Conservation (phyloP, 2,329 filamentous ascomycete genomes). For the Ampelomyces quisqualis region DNA sequence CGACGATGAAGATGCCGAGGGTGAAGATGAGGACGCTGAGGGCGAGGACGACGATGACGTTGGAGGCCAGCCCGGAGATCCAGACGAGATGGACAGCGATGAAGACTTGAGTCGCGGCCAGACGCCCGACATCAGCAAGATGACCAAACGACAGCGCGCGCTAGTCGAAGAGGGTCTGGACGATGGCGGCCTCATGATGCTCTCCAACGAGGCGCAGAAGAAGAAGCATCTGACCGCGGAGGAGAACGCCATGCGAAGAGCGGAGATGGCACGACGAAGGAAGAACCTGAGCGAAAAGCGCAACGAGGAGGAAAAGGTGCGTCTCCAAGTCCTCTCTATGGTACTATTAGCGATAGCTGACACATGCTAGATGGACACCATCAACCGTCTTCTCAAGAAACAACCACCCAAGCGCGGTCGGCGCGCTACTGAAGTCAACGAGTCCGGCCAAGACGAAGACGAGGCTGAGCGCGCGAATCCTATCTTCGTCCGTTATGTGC, state of each 20-base stretch:
- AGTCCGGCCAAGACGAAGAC: conserved; percentile 54
- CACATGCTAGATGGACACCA: conserved; percentile 72
- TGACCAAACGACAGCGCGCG: conserved; percentile 69
- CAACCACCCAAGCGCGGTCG: conserved; percentile 69
- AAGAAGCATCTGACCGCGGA: conserved; percentile 73
- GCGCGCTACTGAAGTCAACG: conserved; percentile 51
- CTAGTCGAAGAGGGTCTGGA: conserved; percentile 52
- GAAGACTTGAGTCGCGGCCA: conserved; percentile 58
- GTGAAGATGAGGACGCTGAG: conserved; percentile 47
- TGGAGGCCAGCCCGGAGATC: conserved; percentile 37
- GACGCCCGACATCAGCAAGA: conserved; percentile 64
- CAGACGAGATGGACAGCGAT: conserved; percentile 51
- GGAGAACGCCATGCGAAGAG: conserved; percentile 70
- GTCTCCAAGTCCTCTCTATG: conserved; percentile 5
- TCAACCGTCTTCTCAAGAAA: conserved; percentile 86
- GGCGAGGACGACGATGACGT: conserved; percentile 46
- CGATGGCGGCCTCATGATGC: conserved; percentile 50
- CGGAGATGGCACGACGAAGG: conserved; percentile 71
- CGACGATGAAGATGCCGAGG: conserved; percentile 52
- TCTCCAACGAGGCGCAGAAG: conserved; percentile 68
- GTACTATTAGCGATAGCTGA: conserved; percentile 11
- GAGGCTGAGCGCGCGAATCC: conserved; percentile 56
- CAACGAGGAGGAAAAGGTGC: conserved; percentile 75
- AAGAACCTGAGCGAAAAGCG: conserved; percentile 75
- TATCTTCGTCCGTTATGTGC: conserved; percentile 70